Evolutionary conservation across 331 rosid species (phyloP), one percentile per base, ranked within the genome.

Genomic region (Quercus phellos): DNA sequence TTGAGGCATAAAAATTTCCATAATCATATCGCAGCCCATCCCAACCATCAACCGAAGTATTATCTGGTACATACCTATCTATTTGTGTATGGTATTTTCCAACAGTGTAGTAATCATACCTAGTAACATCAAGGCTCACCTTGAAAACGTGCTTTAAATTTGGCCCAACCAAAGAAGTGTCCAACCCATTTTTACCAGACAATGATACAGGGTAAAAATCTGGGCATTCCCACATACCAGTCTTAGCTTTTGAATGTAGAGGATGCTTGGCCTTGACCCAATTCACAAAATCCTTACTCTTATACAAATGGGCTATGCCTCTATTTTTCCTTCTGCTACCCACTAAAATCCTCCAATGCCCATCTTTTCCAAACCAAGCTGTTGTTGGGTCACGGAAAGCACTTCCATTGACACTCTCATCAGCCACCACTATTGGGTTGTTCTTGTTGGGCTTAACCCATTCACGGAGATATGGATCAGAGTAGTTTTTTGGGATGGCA

Each of bases 161-260:
- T 1, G 19, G 2, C 19, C 93, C 93, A 1, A 0, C 11, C 8
- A 4, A 60, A 0, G 93, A 87, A 0, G 84, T 24, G 64, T 92
- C 97, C 83, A 92, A 38, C 63, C 98, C 98, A 0, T 4, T 5
- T 8, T 63, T 73, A 1, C 90, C 82, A 0, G 7, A 2, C 55
- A 77, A 2, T 0, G 84, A 17, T 63, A 94, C 98, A 0, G 98
- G 98, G 74, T 42, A 94, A 54, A 92, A 93, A 66, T 95, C 98
- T 0, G 98, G 98, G 75, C 99, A 95, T 55, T 95, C 99, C 99
- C 99, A 95, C 97, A 92, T 91, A 2, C 99, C 99, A 3, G 97
- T 95, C 0, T 4, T 8, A 0, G 79, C 54, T 1, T 74, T 34
- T 0, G 96, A 85, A 76, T 91, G 98, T 11, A 95, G 66, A 14